These are phyloP conservation scores for Colletotrichum somersetense DNA, from an alignment of 2,329 filamentous ascomycete species.

Conservation along the genomic window DNA sequence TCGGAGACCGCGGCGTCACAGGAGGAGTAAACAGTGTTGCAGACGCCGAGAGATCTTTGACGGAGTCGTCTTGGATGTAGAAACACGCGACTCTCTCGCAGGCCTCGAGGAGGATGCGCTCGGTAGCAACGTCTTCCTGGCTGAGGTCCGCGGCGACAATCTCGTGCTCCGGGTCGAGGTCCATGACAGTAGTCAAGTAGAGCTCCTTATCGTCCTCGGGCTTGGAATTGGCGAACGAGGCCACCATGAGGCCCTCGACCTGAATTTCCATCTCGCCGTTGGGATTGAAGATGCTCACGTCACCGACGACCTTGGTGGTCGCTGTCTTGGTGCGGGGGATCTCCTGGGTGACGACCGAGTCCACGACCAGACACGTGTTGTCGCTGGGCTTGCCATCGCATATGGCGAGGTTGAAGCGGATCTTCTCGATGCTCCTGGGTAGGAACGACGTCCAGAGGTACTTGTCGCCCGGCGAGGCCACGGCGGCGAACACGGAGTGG, in stretches of 20 bases:
- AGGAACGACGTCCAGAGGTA: constrained; percentile 50
- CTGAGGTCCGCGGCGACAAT: constrained; percentile 46
- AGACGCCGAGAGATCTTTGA: constrained; percentile 30
- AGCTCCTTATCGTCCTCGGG: constrained; percentile 52
- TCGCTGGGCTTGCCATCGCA: constrained; percentile 29
- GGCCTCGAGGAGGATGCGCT: constrained; percentile 50
- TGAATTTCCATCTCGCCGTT: constrained; percentile 49
- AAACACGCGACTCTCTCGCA: constrained; percentile 53
- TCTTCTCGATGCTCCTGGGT: constrained; percentile 46
- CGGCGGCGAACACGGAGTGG: constrained; percentile 51
- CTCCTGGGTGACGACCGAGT: constrained; percentile 50
- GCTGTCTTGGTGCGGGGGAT: constrained; percentile 44
- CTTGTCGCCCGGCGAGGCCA: constrained; percentile 50
- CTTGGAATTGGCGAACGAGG: constrained; percentile 48
- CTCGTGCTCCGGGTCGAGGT: constrained; percentile 57
- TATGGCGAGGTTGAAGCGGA: constrained; percentile 40
- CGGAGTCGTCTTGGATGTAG: constrained; percentile 43
- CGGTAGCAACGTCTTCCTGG: constrained; percentile 28
- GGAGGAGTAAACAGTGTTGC: constrained; percentile 35
- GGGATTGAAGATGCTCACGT: constrained; percentile 52
- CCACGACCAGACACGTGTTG: constrained; percentile 45
- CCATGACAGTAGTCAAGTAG: constrained; percentile 52
- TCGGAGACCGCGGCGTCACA: constrained; percentile 9
- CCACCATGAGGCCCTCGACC: constrained; percentile 51
- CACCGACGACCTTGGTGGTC: constrained; percentile 51